Base-by-base conservation (phyloP, 306 rosid species). In the Hylodesmum podocarpum region DNA sequence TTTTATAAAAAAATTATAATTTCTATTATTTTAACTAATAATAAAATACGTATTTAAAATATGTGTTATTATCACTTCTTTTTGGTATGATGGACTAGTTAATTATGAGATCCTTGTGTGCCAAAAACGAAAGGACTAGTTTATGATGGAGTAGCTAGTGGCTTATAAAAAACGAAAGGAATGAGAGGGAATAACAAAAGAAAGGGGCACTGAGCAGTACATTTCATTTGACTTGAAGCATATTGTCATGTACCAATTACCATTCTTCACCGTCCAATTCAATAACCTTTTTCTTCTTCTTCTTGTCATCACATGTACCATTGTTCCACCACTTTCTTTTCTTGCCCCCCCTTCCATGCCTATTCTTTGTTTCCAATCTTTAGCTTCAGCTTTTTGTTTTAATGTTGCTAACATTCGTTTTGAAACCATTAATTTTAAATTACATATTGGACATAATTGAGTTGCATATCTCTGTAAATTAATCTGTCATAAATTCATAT, bases 221-320 rank as follows among this genome's bases (percentile, higher is more conserved):
- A 59, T 29, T 59, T 59, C 66, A 59, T 59, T 59, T 59, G 66
- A 59, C 66, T 59, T 6, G 21, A 12, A 61, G 67, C 25, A 58
- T 7, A 46, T 31, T 61, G 44, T 31, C 15, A 61, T 33, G 44
- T 16, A 33, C 7, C 51, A 46, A 13, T 13, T 5, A 13, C 6
- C 39, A 31, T 58, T 28, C 12, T 28, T 28, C 40, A 61, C 25
- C 3, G 44, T 31, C 67, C 67, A 61, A 33, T 33, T 3, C 15
- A 31, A 27, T 5, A 28, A 0, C 5, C 40, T 14, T 27, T 58
- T n/a, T 61, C 25, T 31, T 61, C 25, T 15, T 59, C 19, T n/a
- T 19, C 51, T 16, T 16, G 21, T 28, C 65, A 27, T 40, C 51
- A 18, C n/a, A n/a, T 21, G 58, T 51, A 8, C 2, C 29, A 18